These are phyloP conservation scores for Paecilomyces dactylethromorphus DNA, from an alignment of 2,329 filamentous ascomycete genomes.

Conservation along the genomic window DNA sequence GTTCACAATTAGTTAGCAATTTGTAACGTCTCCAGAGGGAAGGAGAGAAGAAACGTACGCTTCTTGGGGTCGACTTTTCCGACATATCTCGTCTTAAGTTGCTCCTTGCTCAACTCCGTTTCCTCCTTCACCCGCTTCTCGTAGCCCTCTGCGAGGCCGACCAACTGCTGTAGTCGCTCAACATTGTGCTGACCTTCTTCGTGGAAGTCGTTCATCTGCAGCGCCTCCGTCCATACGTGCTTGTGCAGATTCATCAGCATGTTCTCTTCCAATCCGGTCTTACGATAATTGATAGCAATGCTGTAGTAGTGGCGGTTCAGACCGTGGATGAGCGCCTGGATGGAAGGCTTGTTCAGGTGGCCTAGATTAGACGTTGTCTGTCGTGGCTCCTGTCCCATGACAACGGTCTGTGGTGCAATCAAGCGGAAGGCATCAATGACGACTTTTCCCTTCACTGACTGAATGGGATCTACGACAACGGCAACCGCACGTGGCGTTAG, in stretches of 20 bases:
- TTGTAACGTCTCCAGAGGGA: neutral
- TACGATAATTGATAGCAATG: constrained; percentile 96
- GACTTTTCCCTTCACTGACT: constrained; percentile 99
- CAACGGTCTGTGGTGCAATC: constrained; percentile 94
- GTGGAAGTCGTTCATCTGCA: constrained; percentile 95
- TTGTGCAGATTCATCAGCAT: constrained; percentile 99
- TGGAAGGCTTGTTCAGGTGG: constrained; percentile 98
- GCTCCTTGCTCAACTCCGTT: constrained; percentile 92
- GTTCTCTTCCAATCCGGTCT: constrained; percentile 95
- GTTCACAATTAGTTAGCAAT: constrained; percentile 15
- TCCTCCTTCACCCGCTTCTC: constrained; percentile 99
- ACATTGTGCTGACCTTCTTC: constrained; percentile 78
- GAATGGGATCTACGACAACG: constrained; percentile 96
- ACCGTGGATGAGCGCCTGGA: constrained; percentile 96
- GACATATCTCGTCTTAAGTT: constrained; percentile 97
- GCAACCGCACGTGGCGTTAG: constrained; percentile 93
- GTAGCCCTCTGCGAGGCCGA: constrained; percentile 87
- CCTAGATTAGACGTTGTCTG: constrained; percentile 97
- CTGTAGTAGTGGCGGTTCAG: constrained; percentile 99
- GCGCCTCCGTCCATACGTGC: constrained; percentile 96
- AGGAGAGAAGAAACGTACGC: constrained; percentile 44
- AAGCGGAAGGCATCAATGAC: constrained; percentile 98
- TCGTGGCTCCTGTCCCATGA: constrained; percentile 95
- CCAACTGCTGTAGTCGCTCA: constrained; percentile 79
- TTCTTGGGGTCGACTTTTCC: constrained; percentile 99